phyloP scores from a whole-genome alignment of 371 early-diverging fungal species.

The Saksenaea oblongispora region DNA sequence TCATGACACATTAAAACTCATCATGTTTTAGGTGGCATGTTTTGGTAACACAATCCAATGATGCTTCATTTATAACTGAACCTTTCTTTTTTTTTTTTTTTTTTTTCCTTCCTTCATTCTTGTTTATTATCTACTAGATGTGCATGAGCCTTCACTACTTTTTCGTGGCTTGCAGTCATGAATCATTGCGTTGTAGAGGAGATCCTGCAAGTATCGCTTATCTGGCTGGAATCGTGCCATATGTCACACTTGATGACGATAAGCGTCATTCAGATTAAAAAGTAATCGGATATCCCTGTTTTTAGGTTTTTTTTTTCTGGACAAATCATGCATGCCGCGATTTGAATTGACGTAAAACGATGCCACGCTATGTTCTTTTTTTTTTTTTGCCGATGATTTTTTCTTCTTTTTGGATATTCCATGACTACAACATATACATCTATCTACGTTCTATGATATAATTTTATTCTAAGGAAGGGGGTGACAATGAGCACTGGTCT shows the following conservation, averaged over 20 bases:
- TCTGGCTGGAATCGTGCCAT: constrained; percentile 25
- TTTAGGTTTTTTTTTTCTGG: constrained; percentile 4
- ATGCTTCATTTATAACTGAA: not conserved
- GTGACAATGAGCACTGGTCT: not conserved
- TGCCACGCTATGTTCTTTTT: not conserved
- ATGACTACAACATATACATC: not conserved
- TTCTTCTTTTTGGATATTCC: not conserved
- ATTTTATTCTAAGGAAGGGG: not conserved
- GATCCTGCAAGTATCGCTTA: constrained; percentile 19
- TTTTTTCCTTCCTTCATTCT: not conserved
- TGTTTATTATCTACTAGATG: constrained; percentile 28
- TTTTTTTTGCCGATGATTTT: not conserved
- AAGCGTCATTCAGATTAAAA: constrained; percentile 6
- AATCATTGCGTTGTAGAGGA: constrained; percentile 10
- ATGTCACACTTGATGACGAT: constrained; percentile 16
- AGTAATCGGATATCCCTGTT: constrained; percentile 7
- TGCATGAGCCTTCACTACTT: constrained; percentile 41
- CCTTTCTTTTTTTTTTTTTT: not conserved
- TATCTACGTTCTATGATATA: not conserved
- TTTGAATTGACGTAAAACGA: constrained; percentile 2
- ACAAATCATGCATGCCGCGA: not conserved
- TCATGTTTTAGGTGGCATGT: constrained; percentile 40
- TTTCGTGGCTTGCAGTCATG: constrained; percentile 36
- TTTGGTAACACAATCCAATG: constrained; percentile 21
- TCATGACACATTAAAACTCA: constrained; percentile 6